Percentiles rank a stretch among this genome's conserved stretches.
Evolutionary conservation across 768 basidiomycete genomes (phyloP).

Genomic region (Daedaleopsis sinensis): DNA sequence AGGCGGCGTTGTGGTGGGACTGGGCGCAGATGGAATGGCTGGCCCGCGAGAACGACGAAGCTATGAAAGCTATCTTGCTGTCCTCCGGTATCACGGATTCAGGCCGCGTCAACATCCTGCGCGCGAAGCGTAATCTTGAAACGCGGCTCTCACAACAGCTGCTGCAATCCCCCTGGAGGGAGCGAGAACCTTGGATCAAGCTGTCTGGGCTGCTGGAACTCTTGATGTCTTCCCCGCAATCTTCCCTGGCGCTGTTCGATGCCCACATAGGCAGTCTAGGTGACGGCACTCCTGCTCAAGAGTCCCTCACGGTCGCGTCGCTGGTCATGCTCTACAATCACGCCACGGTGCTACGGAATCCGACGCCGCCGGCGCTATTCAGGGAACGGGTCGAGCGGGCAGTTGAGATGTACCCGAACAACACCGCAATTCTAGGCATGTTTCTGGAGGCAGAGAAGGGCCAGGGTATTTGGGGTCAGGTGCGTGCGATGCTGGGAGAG

Average conservation of each 20-base stretch:
- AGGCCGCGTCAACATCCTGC: slow-evolving; percentile 57
- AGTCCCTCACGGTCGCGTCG: slow-evolving; percentile 59
- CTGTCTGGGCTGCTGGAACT: slow-evolving; percentile 68
- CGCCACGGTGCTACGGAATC: slow-evolving; percentile 52
- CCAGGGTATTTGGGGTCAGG: slow-evolving; percentile 77
- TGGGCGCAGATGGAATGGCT: slow-evolving; percentile 90
- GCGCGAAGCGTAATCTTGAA: slow-evolving; percentile 66
- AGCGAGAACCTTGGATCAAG: slow-evolving; percentile 66
- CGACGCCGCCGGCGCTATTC: slow-evolving; percentile 59
- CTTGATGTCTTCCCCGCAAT: slow-evolving; percentile 46
- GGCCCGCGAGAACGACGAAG: slow-evolving; percentile 48
- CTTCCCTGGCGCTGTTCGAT: slow-evolving; percentile 45
- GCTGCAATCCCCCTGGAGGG: slow-evolving; percentile 48
- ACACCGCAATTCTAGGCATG: slow-evolving; percentile 71
- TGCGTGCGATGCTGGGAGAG: slow-evolving; percentile 59
- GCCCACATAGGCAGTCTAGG: slow-evolving; percentile 29
- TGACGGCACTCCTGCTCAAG: slow-evolving; percentile 37
- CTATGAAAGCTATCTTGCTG: slow-evolving; percentile 55
- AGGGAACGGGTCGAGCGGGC: slow-evolving; percentile 60
- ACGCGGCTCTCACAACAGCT: slow-evolving; percentile 37
- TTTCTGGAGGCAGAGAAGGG: slow-evolving; percentile 78
- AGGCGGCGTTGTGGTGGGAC: slow-evolving; percentile 70
- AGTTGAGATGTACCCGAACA: slow-evolving; percentile 62
- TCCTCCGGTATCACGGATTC: slow-evolving; percentile 56
- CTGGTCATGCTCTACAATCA: slow-evolving; percentile 67